Percentiles rank a stretch among this genome's conserved stretches.
Evolutionary conservation across 441 rosid species (phyloP).

Genomic region (Adansonia gregorii): DNA sequence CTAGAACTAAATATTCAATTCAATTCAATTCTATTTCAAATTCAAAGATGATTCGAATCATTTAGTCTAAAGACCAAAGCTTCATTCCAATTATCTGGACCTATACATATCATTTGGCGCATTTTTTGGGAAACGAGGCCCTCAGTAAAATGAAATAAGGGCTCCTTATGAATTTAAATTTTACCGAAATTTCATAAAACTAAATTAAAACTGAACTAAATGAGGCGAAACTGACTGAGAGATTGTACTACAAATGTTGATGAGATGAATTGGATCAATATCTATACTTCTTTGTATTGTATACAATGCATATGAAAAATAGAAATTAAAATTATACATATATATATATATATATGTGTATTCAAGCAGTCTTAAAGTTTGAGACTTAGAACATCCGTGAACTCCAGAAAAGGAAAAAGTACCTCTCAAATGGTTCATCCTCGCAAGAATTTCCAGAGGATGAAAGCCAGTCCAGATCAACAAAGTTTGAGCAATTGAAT

Average conservation of each 20-base stretch:
- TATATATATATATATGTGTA: neutral
- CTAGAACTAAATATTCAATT: too few species aligned
- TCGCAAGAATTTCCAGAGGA: constrained; percentile 80
- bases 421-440: constrained; percentile 81
- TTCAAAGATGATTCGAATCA: neutral
- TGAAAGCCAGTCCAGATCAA: constrained; percentile 85
- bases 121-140: too few species aligned
- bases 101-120: too few species aligned
- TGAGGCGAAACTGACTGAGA: too few species aligned
- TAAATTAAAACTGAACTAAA: too few species aligned
- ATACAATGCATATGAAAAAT: neutral
- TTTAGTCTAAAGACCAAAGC: neutral
- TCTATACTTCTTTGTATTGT: too few species aligned
- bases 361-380: neutral
- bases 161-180: too few species aligned
- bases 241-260: too few species aligned
- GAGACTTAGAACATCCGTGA: constrained; percentile 11
- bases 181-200: too few species aligned
- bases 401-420: constrained; percentile 22
- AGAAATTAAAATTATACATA: neutral
- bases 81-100: neutral
- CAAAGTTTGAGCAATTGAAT: constrained; percentile 74
- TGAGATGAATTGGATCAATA: too few species aligned
- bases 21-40: too few species aligned
- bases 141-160: too few species aligned